phyloP scores from a whole-genome alignment of 441 rosid species.

The Isatis lusitanica region DNA sequence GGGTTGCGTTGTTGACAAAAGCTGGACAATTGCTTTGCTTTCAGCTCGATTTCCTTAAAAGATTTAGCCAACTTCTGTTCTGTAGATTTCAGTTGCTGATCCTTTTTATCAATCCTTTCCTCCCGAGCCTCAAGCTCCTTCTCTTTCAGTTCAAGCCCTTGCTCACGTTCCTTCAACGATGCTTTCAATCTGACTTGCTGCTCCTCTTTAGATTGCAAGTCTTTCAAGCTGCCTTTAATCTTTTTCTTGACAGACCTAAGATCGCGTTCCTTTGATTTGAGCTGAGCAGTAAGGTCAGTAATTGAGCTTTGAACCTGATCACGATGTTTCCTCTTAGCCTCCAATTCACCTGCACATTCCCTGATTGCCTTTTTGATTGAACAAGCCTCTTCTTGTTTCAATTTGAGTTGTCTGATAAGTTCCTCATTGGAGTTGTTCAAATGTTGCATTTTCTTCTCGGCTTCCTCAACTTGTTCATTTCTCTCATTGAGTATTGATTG shows the following conservation, averaged over 20 bases:
- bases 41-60: constrained; percentile 29
- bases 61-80: constrained; percentile 18
- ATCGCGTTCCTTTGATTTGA: constrained; percentile 32
- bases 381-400: constrained; percentile 36
- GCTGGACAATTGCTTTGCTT: constrained; percentile 29
- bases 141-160: constrained; percentile 36
- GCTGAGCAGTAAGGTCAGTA: constrained; percentile 26
- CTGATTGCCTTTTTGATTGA: constrained; percentile 9
- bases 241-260: constrained; percentile 29
- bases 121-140: constrained; percentile 34
- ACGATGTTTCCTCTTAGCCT: constrained; percentile 28
- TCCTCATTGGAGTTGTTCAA: constrained; percentile 26
- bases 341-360: constrained; percentile 15
- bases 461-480: constrained; percentile 27
- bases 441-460: constrained; percentile 35
- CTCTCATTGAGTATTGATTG: constrained; percentile 21
- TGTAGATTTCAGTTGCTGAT: constrained; percentile 17
- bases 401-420: constrained; percentile 32
- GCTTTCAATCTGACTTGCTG: constrained; percentile 23
- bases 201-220: constrained; percentile 33
- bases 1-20: constrained; percentile 11
- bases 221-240: constrained; percentile 22
- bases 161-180: constrained; percentile 32
- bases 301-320: constrained; percentile 35
- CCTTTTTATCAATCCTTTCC: constrained; percentile 34